phyloP scores from a whole-genome alignment of 768 basidiomycete genomes.

The Tulasnella sp. region DNA sequence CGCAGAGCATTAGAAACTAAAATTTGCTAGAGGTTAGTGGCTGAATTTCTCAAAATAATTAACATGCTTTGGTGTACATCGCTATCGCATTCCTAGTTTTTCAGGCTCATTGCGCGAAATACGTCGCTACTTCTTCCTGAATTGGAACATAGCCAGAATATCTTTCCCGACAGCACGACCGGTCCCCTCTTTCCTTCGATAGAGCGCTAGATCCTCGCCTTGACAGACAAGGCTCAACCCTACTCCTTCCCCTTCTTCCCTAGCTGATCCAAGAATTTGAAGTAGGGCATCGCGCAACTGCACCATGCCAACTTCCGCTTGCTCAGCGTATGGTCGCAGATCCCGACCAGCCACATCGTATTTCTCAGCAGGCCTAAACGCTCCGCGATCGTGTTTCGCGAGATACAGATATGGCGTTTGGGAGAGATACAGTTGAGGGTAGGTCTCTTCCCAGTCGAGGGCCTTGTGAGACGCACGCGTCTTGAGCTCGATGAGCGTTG shows the following conservation, averaged over 20 bases:
- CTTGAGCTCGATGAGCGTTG: constrained; percentile 38
- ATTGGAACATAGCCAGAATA: background rate
- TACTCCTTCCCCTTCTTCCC: constrained; percentile 42
- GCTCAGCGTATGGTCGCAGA: constrained; percentile 20
- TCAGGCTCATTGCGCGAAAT: no score
- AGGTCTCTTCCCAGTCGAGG: constrained; percentile 48
- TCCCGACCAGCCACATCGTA: constrained; percentile 21
- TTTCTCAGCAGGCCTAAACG: constrained; percentile 20
- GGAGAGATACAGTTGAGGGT: constrained; percentile 59
- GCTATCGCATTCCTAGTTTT: no score
- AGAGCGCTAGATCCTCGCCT: constrained; percentile 37
- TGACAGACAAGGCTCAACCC: constrained; percentile 47
- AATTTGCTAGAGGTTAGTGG: no score
- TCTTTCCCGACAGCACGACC: background rate
- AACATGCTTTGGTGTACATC: no score
- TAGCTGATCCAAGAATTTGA: constrained; percentile 39
- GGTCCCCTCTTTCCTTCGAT: constrained; percentile 32
- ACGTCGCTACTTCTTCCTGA: no score
- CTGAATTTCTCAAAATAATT: no score
- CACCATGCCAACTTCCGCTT: constrained; percentile 26
- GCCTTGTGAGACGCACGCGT: constrained; percentile 29
- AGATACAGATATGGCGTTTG: constrained; percentile 38
- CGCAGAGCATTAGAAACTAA: no score
- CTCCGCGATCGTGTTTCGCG: constrained; percentile 27
- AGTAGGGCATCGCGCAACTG: constrained; percentile 25